Evolutionary conservation across 2,329 filamentous ascomycete genomes (phyloP).

Genomic region (Phyllosticta citribraziliensis): DNA sequence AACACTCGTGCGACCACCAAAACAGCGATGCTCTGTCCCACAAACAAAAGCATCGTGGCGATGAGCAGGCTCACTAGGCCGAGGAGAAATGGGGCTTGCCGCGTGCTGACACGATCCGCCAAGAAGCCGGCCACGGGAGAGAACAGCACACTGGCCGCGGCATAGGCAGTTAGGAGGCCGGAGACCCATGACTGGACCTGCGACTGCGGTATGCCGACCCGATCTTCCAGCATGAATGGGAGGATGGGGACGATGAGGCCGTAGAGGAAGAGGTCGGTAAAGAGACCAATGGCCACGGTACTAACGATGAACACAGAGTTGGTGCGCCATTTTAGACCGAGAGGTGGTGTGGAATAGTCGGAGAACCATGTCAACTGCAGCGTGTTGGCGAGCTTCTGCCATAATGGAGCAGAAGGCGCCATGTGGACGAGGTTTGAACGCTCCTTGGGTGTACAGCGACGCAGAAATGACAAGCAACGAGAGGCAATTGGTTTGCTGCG

Average conservation of each 20-base stretch:
- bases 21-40: slow-evolving; percentile 39
- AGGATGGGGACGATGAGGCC: slow-evolving; percentile 49
- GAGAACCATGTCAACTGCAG: background rate
- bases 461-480: background rate
- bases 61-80: slow-evolving; percentile 45
- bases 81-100: slow-evolving; percentile 48
- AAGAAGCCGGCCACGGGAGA: slow-evolving; percentile 45
- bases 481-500: background rate
- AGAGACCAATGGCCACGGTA: slow-evolving; percentile 47
- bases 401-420: background rate
- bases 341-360: background rate
- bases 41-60: slow-evolving; percentile 46
- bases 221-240: slow-evolving; percentile 46
- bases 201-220: slow-evolving; percentile 38
- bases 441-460: background rate
- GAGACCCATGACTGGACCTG: slow-evolving; percentile 46
- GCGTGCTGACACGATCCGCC: slow-evolving; percentile 42
- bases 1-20: slow-evolving; percentile 45
- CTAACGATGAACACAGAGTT: slow-evolving; percentile 49
- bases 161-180: slow-evolving; percentile 45
- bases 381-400: slow-evolving; percentile 1
- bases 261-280: slow-evolving; percentile 52
- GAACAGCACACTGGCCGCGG: slow-evolving; percentile 42
- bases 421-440: background rate
- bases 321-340: slow-evolving; percentile 44